Percentiles rank a stretch among this genome's conserved stretches.
phyloP scores from a whole-genome alignment of 2,329 filamentous ascomycete genomes.

The Talaromyces verruculosus region DNA sequence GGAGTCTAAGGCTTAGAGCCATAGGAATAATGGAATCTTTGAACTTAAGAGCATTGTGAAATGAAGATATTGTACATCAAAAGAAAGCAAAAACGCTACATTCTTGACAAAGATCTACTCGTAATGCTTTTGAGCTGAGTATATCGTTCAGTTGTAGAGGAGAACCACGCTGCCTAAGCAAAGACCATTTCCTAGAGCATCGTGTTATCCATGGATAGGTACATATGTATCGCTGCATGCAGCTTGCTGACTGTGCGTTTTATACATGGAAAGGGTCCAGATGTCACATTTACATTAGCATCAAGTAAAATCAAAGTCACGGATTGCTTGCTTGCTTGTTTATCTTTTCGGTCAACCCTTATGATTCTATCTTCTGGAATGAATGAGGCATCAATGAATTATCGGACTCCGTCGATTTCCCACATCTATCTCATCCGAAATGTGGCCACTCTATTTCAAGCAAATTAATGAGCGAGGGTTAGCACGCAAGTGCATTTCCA shows the following conservation, averaged over 20 bases:
- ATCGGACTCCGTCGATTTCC: not conserved
- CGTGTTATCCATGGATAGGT: not conserved
- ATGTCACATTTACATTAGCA: not conserved
- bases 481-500: not conserved
- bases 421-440: not conserved
- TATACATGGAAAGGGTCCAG: not conserved
- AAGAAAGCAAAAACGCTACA: not conserved
- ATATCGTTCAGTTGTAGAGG: not conserved
- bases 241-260: not conserved
- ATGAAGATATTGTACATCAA: not conserved
- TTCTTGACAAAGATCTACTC: not conserved
- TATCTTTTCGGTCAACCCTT: too few species aligned
- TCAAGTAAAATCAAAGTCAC: not conserved
- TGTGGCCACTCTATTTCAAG: not conserved
- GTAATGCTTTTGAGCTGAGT: not conserved
- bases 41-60: not conserved
- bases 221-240: not conserved
- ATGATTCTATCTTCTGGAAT: too few species aligned
- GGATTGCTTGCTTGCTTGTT: too few species aligned
- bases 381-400: not conserved
- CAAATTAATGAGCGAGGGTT: not conserved
- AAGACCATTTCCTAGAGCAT: not conserved
- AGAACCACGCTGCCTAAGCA: not conserved
- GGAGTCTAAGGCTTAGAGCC: not conserved
- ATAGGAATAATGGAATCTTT: too few species aligned